These are phyloP conservation scores for Gonapodya sp. DNA, from an alignment of 192 early-diverging fungal species.

Conservation along the genomic window DNA sequence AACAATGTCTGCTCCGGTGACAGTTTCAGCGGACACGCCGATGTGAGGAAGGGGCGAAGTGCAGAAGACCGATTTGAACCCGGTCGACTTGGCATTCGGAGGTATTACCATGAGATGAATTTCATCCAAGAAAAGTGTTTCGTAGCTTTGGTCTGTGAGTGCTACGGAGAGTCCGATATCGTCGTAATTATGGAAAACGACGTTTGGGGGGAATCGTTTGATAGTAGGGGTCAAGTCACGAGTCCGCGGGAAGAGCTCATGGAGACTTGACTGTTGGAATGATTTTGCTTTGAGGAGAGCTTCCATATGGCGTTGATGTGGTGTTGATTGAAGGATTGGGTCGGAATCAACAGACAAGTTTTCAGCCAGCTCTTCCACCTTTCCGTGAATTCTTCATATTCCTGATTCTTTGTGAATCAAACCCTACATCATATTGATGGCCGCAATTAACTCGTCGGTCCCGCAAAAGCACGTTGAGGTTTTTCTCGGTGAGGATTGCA, in stretches of 20 bases:
- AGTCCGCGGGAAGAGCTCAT: neutral
- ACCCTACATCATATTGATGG: neutral
- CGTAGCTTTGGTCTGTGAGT: neutral
- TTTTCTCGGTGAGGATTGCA: neutral
- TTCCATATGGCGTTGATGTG: neutral
- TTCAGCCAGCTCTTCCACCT: no score
- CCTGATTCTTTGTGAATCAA: neutral
- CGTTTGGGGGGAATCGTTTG: neutral
- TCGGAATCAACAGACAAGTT: no score
- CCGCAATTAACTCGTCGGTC: neutral
- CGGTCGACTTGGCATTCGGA: neutral
- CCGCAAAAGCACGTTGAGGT: neutral
- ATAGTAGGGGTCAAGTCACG: neutral
- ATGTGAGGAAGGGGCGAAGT: neutral
- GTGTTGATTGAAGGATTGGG: no score
- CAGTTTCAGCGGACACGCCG: neutral
- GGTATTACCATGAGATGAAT: neutral
- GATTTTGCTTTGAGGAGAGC: neutral
- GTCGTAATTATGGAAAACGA: neutral
- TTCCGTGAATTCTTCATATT: neutral
- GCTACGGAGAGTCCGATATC: neutral
- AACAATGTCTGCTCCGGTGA: neutral
- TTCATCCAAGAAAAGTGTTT: neutral
- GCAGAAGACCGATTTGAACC: neutral
- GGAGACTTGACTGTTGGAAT: neutral